phyloP scores from a whole-genome alignment of 768 basidiomycete species.

The Tricholoma terreum region DNA sequence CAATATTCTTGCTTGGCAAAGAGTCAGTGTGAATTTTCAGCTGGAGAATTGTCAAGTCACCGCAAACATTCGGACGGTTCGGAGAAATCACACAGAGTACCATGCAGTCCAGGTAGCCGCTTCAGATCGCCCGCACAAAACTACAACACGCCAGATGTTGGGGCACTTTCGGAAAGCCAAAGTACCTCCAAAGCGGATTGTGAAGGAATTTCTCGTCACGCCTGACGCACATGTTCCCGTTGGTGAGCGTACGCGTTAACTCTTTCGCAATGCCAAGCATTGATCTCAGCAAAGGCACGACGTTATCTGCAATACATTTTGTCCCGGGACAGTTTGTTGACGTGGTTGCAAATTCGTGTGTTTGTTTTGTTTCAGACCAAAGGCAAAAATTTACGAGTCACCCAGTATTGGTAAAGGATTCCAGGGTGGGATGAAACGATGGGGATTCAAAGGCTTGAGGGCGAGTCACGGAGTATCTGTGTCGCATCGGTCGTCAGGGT shows the following conservation, averaged over 20 bases:
- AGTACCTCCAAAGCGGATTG: conserved; percentile 76
- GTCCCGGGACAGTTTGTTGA: conserved; percentile 97
- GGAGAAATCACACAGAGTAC: conserved; percentile 67
- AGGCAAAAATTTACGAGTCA: neutral
- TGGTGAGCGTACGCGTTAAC: conserved; percentile 50
- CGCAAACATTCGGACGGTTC: conserved; percentile 64
- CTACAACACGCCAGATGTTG: conserved; percentile 72
- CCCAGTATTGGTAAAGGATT: conserved; percentile 94
- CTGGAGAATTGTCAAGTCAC: conserved; percentile 90
- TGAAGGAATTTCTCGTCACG: conserved; percentile 88
- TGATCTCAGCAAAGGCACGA: conserved; percentile 58
- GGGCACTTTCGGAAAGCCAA: conserved; percentile 88
- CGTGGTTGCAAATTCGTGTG: conserved; percentile 86
- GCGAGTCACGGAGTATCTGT: conserved; percentile 96
- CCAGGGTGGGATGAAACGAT: conserved; percentile 95
- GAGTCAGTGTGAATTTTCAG: conserved; percentile 31
- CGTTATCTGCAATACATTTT: conserved; percentile 87
- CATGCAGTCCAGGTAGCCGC: conserved; percentile 95
- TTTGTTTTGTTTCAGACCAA: conserved; percentile 13
- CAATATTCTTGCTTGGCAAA: neutral
- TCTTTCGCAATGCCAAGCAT: neutral
- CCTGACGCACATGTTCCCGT: conserved; percentile 87
- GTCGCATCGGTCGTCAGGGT: conserved; percentile 90
- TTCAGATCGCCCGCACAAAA: conserved; percentile 68
- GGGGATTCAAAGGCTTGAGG: conserved; percentile 86